These are phyloP conservation scores for Ophiostoma angusticollis DNA, from an alignment of 2,329 filamentous ascomycete genomes.

Conservation along the genomic window DNA sequence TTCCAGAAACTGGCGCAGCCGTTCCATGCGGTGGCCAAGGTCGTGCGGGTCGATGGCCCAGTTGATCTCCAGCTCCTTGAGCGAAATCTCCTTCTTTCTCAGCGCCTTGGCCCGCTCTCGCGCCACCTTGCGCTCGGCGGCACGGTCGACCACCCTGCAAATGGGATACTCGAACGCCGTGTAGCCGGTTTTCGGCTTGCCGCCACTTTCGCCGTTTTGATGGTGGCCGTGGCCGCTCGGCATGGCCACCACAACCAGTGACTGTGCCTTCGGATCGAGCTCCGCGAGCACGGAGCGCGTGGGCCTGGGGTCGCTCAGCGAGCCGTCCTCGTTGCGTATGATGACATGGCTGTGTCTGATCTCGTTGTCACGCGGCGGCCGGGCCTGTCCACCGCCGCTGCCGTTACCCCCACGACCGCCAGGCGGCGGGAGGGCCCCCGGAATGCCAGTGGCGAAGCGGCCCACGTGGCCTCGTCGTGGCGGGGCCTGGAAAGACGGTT, in stretches of 20 bases:
- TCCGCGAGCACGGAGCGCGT: slow-evolving; percentile 28
- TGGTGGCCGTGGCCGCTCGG: slow-evolving; percentile 15
- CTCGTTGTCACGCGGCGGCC: slow-evolving; percentile 30
- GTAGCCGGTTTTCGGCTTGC: too few species aligned
- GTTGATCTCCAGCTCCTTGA: slow-evolving; percentile 77
- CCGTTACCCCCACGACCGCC: not conserved
- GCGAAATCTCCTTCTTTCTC: slow-evolving; percentile 26
- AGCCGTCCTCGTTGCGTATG: slow-evolving; percentile 23
- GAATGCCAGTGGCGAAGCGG: too few species aligned
- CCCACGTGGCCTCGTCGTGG: too few species aligned
- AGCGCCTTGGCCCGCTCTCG: slow-evolving; percentile 31
- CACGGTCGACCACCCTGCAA: slow-evolving; percentile 57
- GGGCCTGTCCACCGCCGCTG: slow-evolving; percentile 10
- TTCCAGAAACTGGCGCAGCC: slow-evolving; percentile 53
- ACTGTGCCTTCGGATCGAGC: slow-evolving; percentile 23
- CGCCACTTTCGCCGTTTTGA: slow-evolving; percentile 7
- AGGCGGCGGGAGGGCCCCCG: too few species aligned
- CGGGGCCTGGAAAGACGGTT: too few species aligned
- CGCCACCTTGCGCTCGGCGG: slow-evolving; percentile 30
- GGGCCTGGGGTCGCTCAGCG: slow-evolving; percentile 25
- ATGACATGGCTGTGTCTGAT: slow-evolving; percentile 27
- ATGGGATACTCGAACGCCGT: slow-evolving; percentile 48
- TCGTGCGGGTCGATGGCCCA: slow-evolving; percentile 76
- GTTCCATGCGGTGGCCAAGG: slow-evolving; percentile 55
- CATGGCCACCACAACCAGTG: slow-evolving; percentile 30